Conservation (phyloP, 1,284 basidiomycete genomes). For the Cryptococcus depauperatus region DNA sequence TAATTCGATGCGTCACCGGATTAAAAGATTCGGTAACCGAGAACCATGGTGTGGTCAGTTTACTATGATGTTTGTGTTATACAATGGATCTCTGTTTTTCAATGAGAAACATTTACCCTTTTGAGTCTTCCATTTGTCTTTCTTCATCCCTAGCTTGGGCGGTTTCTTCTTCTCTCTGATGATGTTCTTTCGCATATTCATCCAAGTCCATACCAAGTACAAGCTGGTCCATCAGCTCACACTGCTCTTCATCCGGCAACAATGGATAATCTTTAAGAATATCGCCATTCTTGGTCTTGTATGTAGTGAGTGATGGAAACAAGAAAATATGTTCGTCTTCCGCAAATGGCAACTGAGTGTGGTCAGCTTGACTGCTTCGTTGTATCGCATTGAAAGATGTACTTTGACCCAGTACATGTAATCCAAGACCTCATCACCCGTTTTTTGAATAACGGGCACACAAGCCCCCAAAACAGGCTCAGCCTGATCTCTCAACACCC, state of each 20-base stretch:
- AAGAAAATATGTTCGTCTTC: conserved; percentile 83
- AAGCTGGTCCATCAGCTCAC: conserved; percentile 72
- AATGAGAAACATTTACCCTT: conserved; percentile 1
- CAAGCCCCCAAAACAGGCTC: conserved; percentile 82
- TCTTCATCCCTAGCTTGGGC: conserved; percentile 6
- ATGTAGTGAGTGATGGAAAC: conserved; percentile 70
- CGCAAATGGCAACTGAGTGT: conserved; percentile 74
- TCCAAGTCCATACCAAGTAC: conserved; percentile 80
- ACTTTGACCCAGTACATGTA: conserved; percentile 76
- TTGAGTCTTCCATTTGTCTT: conserved; percentile 8
- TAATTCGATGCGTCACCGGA: conserved; percentile 79
- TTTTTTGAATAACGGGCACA: conserved; percentile 48
- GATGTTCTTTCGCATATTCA: conserved; percentile 21
- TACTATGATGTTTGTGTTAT: not conserved
- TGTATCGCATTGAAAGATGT: conserved; percentile 15
- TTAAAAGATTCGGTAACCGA: conserved; percentile 70
- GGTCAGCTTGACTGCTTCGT: conserved; percentile 3
- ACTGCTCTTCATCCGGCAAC: conserved; percentile 71
- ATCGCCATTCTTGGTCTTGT: conserved; percentile 70
- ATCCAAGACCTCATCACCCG: conserved; percentile 43
- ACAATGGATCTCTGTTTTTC: conserved; percentile 20
- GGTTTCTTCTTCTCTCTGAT: conserved; percentile 41
- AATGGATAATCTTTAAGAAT: conserved; percentile 65
- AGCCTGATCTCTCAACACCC: conserved; percentile 57
- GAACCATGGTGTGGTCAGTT: conserved; percentile 57